phyloP scores from a whole-genome alignment of 2,329 filamentous ascomycete species.

The Davidsoniella virescens region DNA sequence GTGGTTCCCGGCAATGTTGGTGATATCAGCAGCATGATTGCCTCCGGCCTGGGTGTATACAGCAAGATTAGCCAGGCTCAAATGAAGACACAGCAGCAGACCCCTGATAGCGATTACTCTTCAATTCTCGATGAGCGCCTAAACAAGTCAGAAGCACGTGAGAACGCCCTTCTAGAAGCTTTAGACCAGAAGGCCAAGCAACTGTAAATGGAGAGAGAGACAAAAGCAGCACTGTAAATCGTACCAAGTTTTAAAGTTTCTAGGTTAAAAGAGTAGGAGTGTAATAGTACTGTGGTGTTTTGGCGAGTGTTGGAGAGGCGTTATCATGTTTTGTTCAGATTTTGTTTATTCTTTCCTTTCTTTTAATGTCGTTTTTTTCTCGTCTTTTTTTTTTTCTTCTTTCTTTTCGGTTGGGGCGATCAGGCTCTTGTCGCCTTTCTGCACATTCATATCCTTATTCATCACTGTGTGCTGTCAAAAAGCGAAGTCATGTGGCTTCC shows the following conservation, averaged over 20 bases:
- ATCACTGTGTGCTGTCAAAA: neutral
- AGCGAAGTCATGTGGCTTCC: too few relatives aligned
- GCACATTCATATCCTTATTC: neutral
- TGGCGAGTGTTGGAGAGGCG: too few relatives aligned
- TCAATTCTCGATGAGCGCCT: neutral
- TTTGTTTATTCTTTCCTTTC: neutral
- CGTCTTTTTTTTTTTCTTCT: neutral
- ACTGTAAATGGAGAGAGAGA: slow-evolving; percentile 12
- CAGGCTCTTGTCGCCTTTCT: neutral
- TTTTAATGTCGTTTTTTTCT: neutral
- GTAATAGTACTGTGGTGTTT: neutral
- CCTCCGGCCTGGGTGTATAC: slow-evolving; percentile 86
- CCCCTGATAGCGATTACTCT: slow-evolving; percentile 13
- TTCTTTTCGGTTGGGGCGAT: neutral
- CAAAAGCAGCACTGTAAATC: neutral
- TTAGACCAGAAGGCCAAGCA: slow-evolving; percentile 21
- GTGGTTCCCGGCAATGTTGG: slow-evolving; percentile 95
- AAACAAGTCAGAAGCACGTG: slow-evolving; percentile 17
- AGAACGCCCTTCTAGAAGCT: slow-evolving; percentile 26
- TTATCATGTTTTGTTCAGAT: neutral
- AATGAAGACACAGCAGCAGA: slow-evolving; percentile 30
- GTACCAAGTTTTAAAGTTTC: neutral
- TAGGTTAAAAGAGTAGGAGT: neutral
- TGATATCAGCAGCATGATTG: slow-evolving; percentile 93
- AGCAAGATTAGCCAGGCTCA: slow-evolving; percentile 80